Evolutionary conservation across 768 basidiomycete genomes (phyloP), one percentile per base, ranked within the genome.

Genomic region (Kwoniella dendrophila): DNA sequence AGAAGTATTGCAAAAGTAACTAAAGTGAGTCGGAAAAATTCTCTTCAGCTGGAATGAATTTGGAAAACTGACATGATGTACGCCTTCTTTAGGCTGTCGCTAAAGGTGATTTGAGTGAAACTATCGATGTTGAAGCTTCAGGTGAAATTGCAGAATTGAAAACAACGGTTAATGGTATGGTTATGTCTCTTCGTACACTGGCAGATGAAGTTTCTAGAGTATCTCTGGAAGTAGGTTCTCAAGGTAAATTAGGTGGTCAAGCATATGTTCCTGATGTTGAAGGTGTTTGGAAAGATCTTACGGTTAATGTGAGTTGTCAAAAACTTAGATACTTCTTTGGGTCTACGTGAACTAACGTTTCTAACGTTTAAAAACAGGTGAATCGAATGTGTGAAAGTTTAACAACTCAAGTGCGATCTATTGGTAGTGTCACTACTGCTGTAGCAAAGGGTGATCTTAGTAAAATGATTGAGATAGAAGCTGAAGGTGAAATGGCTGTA

Each of bases 1-100:
- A 87, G 93, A 33, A 90, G 90, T 34, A 96, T 95, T 71, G 92
- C 92, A 2, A 90, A 92, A 72, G 95, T 98, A 40, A 97, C 95
- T 22, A 94, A 92, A 51, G 77, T 78, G 47, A 51, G 70, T 65
- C 20, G n/a, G 3, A 14, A 12, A 0, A 24, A 18, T n/a, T n/a
- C 32, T 3, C 18, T 14, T 5, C 29, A 26, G 18, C 4, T 3
- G 26, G 22, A 30, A 7, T 2, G 30, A 11, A 18, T 16, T 18
- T 2, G 22, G 22, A 18, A 1, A 22, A 24, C 38, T 43, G 27
- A 45, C 27, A 0, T 14, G 16, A 33, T 30, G 3, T 4, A 20
- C 49, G 18, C 34, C 24, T 6, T 3, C 2, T n/a, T n/a, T 41
- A 75, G 78, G 95, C 94, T 12, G 93, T 98, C 38, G 91, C 92